Evolutionary conservation across 2,329 filamentous ascomycete genomes (phyloP).

Genomic region (Pseudogymnoascus sp.): DNA sequence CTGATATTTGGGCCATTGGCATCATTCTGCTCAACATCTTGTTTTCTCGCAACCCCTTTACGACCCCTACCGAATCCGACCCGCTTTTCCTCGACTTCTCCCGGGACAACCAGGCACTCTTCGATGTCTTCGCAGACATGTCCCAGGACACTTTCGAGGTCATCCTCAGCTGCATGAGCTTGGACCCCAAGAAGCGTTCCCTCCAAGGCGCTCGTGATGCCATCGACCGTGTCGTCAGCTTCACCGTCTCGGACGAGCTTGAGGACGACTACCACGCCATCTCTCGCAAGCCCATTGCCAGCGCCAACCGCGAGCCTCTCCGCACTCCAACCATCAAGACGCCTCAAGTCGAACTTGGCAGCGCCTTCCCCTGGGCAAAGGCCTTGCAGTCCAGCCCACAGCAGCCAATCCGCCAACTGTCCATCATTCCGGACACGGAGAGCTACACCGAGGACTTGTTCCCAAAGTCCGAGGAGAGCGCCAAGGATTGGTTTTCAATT

Average conservation of each 20-base stretch:
- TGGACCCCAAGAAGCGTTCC: constrained; percentile 85
- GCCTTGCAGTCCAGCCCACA: constrained; percentile 70
- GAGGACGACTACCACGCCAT: constrained; percentile 90
- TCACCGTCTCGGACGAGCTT: constrained; percentile 86
- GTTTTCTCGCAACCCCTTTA: constrained; percentile 95
- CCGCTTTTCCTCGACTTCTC: constrained; percentile 89
- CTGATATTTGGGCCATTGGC: constrained; percentile 94
- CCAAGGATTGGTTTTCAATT: constrained; percentile 69
- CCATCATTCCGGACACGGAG: constrained; percentile 70
- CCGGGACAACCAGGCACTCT: constrained; percentile 87
- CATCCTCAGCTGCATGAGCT: constrained; percentile 77
- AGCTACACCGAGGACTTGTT: constrained; percentile 81
- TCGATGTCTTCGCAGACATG: constrained; percentile 98
- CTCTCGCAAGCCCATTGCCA: constrained; percentile 60
- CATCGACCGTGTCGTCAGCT: constrained; percentile 72
- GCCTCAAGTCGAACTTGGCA: constrained; percentile 62
- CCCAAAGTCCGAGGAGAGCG: constrained; percentile 60
- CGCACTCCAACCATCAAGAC: constrained; percentile 92
- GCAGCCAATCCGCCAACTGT: constrained; percentile 70
- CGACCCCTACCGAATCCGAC: constrained; percentile 81
- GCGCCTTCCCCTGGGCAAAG: constrained; percentile 92
- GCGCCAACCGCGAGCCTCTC: constrained; percentile 87
- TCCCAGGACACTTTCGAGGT: constrained; percentile 97
- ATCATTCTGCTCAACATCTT: constrained; percentile 94
- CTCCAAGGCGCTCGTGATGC: constrained; percentile 69